phyloP scores from a whole-genome alignment of 1,139 yeast genomes.

The Meyerozyma athensensis region DNA sequence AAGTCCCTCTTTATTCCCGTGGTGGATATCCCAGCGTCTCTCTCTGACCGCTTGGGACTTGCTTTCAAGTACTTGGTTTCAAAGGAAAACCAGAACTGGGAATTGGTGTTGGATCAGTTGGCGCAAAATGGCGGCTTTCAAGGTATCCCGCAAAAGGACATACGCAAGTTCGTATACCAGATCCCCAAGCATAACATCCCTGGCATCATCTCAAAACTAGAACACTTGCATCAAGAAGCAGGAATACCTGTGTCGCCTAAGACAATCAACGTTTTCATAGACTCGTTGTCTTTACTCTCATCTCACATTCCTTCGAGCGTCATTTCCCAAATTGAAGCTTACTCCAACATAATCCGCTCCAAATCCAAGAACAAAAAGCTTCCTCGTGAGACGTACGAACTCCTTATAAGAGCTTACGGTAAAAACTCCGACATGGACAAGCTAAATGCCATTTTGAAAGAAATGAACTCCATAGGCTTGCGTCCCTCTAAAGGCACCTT shows the following conservation, averaged over 20 bases:
- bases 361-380: conserved; percentile 16
- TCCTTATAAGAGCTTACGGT: conserved; percentile 39
- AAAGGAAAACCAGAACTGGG: conserved; percentile 51
- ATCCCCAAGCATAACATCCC: conserved; percentile 40
- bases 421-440: conserved; percentile 26
- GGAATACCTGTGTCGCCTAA: conserved; percentile 26
- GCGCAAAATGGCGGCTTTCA: conserved; percentile 36
- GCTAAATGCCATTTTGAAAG: conserved; percentile 34
- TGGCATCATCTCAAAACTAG: conserved; percentile 29
- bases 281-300: conserved; percentile 23
- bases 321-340: conserved; percentile 21
- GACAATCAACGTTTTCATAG: conserved; percentile 43
- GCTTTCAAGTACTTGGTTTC: conserved; percentile 20
- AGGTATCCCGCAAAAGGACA: conserved; percentile 32
- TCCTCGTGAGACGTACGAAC: conserved; percentile 26
- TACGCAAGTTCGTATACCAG: conserved; percentile 34
- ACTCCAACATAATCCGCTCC: conserved; percentile 15
- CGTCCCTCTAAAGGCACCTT: conserved; percentile 57
- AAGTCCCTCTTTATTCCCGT: conserved; percentile 4
- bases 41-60: conserved; percentile 3
- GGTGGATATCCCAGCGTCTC: conserved; percentile 3
- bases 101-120: conserved; percentile 44
- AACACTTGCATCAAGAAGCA: conserved; percentile 31
- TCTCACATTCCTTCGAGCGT: conserved; percentile 18
- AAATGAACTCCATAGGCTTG: conserved; percentile 47